These are phyloP conservation scores for Coemansia sp. DNA, from an alignment of 192 early-diverging fungal genomes.

Conservation along the genomic window DNA sequence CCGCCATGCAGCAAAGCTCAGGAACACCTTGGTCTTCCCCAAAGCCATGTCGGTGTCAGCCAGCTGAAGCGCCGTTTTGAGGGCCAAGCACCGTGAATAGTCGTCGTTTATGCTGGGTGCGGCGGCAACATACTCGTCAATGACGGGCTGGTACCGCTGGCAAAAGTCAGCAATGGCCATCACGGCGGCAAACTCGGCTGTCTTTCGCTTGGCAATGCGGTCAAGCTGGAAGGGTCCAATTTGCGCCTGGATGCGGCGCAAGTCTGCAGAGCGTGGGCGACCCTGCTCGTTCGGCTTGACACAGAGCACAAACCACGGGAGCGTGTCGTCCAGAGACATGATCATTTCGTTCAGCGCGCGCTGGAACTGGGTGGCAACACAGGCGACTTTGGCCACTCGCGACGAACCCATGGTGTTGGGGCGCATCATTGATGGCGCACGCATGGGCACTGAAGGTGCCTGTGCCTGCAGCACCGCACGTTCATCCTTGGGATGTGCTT, in stretches of 20 bases:
- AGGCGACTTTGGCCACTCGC: conserved; percentile 55
- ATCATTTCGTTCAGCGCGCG: conserved; percentile 66
- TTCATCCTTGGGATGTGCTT: conserved; percentile 74
- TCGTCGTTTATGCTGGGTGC: conserved; percentile 19
- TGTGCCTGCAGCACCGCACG: conserved; percentile 75
- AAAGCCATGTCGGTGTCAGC: conserved; percentile 53
- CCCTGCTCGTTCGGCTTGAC: conserved; percentile 54
- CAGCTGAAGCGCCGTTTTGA: conserved; percentile 52
- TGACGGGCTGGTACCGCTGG: conserved; percentile 46
- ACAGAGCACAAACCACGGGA: conserved; percentile 76
- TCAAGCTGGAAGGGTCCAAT: conserved; percentile 27
- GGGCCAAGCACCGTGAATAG: conserved; percentile 23
- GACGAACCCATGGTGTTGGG: conserved; percentile 60
- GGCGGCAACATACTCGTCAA: conserved; percentile 46
- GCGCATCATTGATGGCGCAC: conserved; percentile 60
- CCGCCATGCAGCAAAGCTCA: conserved; percentile 78
- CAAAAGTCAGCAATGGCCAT: conserved; percentile 41
- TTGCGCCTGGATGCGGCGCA: conserved; percentile 52
- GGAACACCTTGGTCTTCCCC: conserved; percentile 62
- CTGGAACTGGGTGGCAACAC: conserved; percentile 65
- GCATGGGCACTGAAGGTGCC: conserved; percentile 67
- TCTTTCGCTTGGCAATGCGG: conserved; percentile 38
- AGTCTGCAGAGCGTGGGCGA: conserved; percentile 23
- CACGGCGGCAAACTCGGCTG: conserved; percentile 44
- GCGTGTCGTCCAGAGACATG: conserved; percentile 69